phyloP scores from a whole-genome alignment of 768 basidiomycete species.

The Daedaleopsis sinensis region DNA sequence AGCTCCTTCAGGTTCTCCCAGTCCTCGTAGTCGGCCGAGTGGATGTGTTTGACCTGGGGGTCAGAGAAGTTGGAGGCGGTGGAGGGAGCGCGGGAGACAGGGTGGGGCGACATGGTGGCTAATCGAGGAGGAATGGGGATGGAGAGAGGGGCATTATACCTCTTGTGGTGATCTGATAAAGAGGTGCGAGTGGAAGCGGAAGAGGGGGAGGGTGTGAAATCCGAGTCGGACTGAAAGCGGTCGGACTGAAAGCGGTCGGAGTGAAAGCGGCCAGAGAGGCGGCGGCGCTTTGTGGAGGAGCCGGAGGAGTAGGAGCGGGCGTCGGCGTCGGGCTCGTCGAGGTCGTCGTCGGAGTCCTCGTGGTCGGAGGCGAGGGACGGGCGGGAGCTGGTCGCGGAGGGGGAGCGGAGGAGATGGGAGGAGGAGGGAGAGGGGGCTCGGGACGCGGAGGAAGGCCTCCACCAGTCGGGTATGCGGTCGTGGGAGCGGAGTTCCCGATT shows the following conservation, averaged over 20 bases:
- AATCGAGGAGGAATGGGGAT: background rate
- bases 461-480: constrained; percentile 14
- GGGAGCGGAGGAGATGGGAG: constrained; percentile 5
- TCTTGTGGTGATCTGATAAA: constrained; percentile 12
- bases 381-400: constrained; percentile 1
- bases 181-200: constrained; percentile 6
- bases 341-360: constrained; percentile 13
- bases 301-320: constrained; percentile 20
- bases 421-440: background rate
- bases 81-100: constrained; percentile 2
- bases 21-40: constrained; percentile 44
- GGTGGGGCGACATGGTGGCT: constrained; percentile 4
- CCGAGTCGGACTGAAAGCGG: constrained; percentile 19
- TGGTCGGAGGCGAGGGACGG: constrained; percentile 5
- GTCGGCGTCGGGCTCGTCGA: constrained; percentile 26
- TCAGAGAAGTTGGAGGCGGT: constrained; percentile 9
- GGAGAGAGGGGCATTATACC: constrained; percentile 7
- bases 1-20: constrained; percentile 72
- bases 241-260: constrained; percentile 22
- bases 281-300: constrained; percentile 30
- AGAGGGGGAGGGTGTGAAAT: constrained; percentile 11
- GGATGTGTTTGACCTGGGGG: constrained; percentile 12
- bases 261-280: constrained; percentile 25
- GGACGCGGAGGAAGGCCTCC: constrained; percentile 5
- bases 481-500: constrained; percentile 18